Conservation (phyloP, 2,329 filamentous ascomycete species). For the Ophiocordyceps robertsii region DNA sequence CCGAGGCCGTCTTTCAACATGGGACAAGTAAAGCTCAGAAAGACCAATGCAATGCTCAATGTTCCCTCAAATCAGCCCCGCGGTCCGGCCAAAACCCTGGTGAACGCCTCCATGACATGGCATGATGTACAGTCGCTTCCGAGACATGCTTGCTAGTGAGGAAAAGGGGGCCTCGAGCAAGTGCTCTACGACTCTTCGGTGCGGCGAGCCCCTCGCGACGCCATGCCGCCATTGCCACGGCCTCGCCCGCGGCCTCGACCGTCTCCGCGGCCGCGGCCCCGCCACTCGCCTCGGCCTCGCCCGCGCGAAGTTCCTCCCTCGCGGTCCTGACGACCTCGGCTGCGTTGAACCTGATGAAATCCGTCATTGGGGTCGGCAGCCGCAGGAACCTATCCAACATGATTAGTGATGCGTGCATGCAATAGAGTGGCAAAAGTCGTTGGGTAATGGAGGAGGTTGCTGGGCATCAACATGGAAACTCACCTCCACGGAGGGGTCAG, state of each 20-base stretch:
- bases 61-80: conserved; percentile 10
- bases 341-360: conserved; percentile 59
- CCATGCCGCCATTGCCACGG: conserved; percentile 22
- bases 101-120: conserved; percentile 26
- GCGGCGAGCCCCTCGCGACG: conserved; percentile 22
- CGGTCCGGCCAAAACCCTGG: conserved; percentile 12
- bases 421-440: neutral
- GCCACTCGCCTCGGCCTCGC: conserved; percentile 32
- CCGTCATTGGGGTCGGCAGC: conserved; percentile 42
- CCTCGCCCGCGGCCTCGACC: conserved; percentile 28
- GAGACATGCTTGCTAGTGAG: conserved; percentile 13
- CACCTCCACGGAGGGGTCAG: conserved; percentile 36
- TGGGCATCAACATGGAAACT: conserved; percentile 6
- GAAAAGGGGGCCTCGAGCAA: conserved; percentile 12
- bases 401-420: conserved; percentile 1
- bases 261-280: conserved; percentile 38
- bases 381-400: conserved; percentile 16
- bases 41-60: conserved; percentile 15
- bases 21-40: conserved; percentile 1
- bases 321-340: conserved; percentile 39
- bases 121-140: conserved; percentile 24
- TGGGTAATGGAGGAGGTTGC: neutral
- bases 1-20: neutral
- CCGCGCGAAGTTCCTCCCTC: conserved; percentile 29
- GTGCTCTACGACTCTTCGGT: conserved; percentile 24